Base-by-base conservation (phyloP, 139 green algal species). In the Tetradesmus obliquus region DNA sequence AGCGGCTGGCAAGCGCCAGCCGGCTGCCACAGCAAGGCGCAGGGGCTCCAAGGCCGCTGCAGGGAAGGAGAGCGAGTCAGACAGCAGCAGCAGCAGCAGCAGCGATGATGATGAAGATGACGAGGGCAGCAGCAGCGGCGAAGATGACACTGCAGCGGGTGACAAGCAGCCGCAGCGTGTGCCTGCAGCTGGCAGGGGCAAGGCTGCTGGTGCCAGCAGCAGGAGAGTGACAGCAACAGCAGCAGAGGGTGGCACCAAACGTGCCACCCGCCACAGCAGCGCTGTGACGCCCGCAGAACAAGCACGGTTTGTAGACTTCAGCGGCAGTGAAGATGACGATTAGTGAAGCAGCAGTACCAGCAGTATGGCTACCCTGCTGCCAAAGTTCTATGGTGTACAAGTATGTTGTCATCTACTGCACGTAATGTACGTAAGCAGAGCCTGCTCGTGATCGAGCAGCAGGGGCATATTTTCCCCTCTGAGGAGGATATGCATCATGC, bases 11-110 rank as follows among this genome's bases (percentile, higher is more conserved):
- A 79, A 60, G 54, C 51, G 22, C 19, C 84, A 88, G 57, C n/a
- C 22, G 22, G n/a, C 17, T 24, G 19, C 83, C 51, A 58, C 83
- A 55, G 9, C 3, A 7, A 55, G 55, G 19, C 17, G 53, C 32
- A 55, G 32, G 53, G 15, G 5, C 66, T 66, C 24, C 4, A 82
- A 58, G 62, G 85, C 71, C 45, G 24, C 60, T 24, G 66, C 66
- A 76, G 66, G 17, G n/a, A 76, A 82, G 24, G n/a, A 53, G 8
- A 82, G 76, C 6, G 76, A 55, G 8, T 15, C 24, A 57, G 81
- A 58, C 17, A 19, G 19, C 53, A 54, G 45, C 81, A 86, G 81
- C 81, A 86, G 81, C 80, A 84, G 79, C 81, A 86, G 81, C 81
- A 86, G 81, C 80, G 55, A 22, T 55, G 74, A 82, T 32, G 24